phyloP scores from a whole-genome alignment of 2,329 filamentous ascomycete genomes.

The Hypoxylon sp. region DNA sequence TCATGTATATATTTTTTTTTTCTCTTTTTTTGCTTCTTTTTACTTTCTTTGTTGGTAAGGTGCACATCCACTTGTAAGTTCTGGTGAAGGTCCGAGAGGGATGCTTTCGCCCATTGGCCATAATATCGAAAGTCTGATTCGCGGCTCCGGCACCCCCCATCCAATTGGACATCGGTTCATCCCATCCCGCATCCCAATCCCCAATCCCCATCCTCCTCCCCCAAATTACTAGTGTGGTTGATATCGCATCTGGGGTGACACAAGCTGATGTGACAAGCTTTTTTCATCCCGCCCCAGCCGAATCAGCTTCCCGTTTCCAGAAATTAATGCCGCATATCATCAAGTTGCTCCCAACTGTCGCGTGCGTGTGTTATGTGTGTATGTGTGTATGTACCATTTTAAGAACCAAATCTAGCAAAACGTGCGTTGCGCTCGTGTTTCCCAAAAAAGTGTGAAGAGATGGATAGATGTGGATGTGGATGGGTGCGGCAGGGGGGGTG shows the following conservation, averaged over 20 bases:
- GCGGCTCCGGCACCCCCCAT: conserved; percentile 22
- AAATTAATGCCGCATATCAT: conserved; percentile 41
- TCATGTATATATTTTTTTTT: conserved; percentile 24
- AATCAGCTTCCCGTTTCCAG: conserved; percentile 34
- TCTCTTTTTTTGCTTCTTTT: conserved; percentile 26
- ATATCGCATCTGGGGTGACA: conserved; percentile 40
- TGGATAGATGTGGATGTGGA: conserved; percentile 5
- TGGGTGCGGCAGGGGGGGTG: conserved; percentile 18
- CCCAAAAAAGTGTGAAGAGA: conserved; percentile 1
- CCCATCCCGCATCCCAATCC: conserved; percentile 19
- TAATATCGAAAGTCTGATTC: conserved; percentile 16
- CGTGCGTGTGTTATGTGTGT: neutral
- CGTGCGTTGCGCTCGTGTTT: conserved; percentile 9
- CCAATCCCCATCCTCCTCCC: neutral
- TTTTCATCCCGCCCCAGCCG: conserved; percentile 37
- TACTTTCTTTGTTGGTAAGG: conserved; percentile 34
- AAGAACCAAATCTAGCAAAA: conserved; percentile 9
- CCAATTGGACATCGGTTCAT: conserved; percentile 28
- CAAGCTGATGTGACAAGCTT: conserved; percentile 45
- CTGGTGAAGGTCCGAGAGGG: neutral
- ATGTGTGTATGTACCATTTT: neutral
- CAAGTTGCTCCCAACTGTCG: conserved; percentile 17
- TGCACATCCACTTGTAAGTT: conserved; percentile 5
- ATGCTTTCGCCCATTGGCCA: neutral
- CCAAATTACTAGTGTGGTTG: conserved; percentile 10